phyloP scores from a whole-genome alignment of 805 yeast species.

The Saccharomyces mikatae region DNA sequence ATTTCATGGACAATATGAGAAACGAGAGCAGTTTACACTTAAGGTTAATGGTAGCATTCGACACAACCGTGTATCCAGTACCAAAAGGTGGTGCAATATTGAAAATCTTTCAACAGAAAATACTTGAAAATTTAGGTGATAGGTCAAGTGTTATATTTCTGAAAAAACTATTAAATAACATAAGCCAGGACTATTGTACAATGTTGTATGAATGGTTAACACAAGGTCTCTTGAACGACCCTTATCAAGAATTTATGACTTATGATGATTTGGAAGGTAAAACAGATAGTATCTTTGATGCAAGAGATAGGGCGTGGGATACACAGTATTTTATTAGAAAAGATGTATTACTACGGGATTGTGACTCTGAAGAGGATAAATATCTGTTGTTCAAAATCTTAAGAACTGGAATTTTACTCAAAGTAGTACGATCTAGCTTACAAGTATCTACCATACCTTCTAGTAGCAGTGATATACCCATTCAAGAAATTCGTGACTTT shows the following conservation, averaged over 20 bases:
- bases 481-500: constrained; percentile 2
- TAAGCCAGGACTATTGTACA: constrained; percentile 53
- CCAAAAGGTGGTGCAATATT: constrained; percentile 78
- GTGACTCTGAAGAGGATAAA: constrained; percentile 40
- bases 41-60: constrained; percentile 45
- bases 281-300: constrained; percentile 20
- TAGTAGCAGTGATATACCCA: constrained; percentile 29
- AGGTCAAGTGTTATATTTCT: constrained; percentile 43
- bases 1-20: constrained; percentile 36
- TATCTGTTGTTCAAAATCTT: constrained; percentile 44
- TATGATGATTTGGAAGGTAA: constrained; percentile 23
- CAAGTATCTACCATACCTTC: constrained; percentile 13
- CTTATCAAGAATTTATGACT: constrained; percentile 76
- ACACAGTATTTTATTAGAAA: constrained; percentile 64
- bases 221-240: constrained; percentile 67
- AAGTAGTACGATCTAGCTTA: constrained; percentile 40
- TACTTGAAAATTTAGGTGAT: constrained; percentile 61
- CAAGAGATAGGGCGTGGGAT: constrained; percentile 60
- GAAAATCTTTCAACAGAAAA: constrained; percentile 49
- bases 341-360: constrained; percentile 53
- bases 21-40: constrained; percentile 30
- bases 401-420: constrained; percentile 76
- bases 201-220: constrained; percentile 78
- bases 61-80: constrained; percentile 26
- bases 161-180: constrained; percentile 42